Evolutionary conservation across 106 monocot species (phyloP).

Genomic region (Iris macrosiphon): DNA sequence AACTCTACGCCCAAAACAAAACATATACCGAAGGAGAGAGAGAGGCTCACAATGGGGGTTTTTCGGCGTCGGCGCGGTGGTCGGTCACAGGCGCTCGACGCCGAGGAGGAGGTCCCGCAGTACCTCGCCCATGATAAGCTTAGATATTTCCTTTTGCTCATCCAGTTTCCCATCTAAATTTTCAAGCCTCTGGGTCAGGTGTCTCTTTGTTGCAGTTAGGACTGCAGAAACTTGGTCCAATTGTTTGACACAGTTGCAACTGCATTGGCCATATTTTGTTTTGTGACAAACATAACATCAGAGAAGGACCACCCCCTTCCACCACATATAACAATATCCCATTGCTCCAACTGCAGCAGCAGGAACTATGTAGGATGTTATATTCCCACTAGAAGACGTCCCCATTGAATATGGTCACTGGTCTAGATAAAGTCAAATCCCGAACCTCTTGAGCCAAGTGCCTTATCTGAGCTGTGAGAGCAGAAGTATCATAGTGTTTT

Average conservation of each 20-base stretch:
- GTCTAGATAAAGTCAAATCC: constrained; percentile 66
- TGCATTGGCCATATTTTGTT: constrained; percentile 86
- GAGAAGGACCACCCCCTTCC: constrained; percentile 95
- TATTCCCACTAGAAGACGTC: constrained; percentile 50
- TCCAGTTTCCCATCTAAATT: constrained; percentile 77
- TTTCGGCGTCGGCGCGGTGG: no score
- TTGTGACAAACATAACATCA: constrained; percentile 96
- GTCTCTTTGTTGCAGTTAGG: constrained; percentile 70
- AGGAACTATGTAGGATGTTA: constrained; percentile 67
- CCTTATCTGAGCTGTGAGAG: no score
- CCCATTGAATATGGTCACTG: constrained; percentile 66
- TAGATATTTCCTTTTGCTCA: constrained; percentile 72
- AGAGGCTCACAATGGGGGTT: no score
- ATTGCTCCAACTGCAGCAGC: constrained; percentile 87
- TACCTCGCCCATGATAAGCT: constrained; percentile 78
- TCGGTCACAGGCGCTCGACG: no score
- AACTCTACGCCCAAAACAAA: no score
- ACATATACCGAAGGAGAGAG: no score
- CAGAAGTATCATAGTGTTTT: no score
- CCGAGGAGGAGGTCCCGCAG: no score
- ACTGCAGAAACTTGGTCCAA: constrained; percentile 81
- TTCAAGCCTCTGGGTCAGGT: constrained; percentile 74
- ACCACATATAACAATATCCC: constrained; percentile 97
- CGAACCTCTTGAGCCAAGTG: constrained; percentile 82
- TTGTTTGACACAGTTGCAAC: constrained; percentile 74